Percentiles rank a stretch among this genome's conserved stretches.
Evolutionary conservation across 2,329 filamentous ascomycete species (phyloP).

Genomic region (Pestalotiopsis sp.): DNA sequence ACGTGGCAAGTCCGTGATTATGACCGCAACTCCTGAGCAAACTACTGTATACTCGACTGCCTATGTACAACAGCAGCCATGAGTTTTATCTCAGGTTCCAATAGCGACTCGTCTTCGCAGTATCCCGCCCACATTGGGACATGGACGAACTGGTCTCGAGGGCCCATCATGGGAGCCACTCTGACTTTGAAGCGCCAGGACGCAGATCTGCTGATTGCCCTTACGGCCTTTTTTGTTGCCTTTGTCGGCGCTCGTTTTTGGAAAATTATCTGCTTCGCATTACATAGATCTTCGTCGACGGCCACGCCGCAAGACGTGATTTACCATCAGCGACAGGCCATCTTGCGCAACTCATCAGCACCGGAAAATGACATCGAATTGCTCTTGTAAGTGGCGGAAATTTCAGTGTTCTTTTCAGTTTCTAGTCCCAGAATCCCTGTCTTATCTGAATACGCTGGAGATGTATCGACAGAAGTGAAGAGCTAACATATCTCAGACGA

Average conservation of each 20-base stretch:
- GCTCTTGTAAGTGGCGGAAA: neutral
- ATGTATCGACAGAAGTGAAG: too few species aligned
- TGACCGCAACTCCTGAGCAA: neutral
- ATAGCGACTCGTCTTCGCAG: neutral
- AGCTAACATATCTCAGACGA: neutral
- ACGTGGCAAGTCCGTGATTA: neutral
- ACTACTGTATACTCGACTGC: neutral
- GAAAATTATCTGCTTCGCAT: conserved; percentile 18
- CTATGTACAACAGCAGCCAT: neutral
- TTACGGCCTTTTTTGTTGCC: conserved; percentile 20
- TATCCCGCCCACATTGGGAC: neutral
- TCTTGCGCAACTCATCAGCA: conserved; percentile 19
- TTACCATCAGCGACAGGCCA: conserved; percentile 20
- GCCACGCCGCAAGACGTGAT: conserved; percentile 7
- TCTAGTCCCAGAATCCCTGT: too few species aligned
- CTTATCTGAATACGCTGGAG: too few species aligned
- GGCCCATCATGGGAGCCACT: conserved; percentile 15
- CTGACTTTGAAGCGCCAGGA: conserved; percentile 12
- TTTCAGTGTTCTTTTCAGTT: too few species aligned
- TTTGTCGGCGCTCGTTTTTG: conserved; percentile 21
- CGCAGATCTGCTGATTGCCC: conserved; percentile 17
- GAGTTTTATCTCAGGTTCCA: neutral
- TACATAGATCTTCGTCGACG: conserved; percentile 16
- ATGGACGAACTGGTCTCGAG: conserved; percentile 22
- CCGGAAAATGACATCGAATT: conserved; percentile 15